Conservation (phyloP, 768 basidiomycete genomes). For the Royoungia palumana region DNA sequence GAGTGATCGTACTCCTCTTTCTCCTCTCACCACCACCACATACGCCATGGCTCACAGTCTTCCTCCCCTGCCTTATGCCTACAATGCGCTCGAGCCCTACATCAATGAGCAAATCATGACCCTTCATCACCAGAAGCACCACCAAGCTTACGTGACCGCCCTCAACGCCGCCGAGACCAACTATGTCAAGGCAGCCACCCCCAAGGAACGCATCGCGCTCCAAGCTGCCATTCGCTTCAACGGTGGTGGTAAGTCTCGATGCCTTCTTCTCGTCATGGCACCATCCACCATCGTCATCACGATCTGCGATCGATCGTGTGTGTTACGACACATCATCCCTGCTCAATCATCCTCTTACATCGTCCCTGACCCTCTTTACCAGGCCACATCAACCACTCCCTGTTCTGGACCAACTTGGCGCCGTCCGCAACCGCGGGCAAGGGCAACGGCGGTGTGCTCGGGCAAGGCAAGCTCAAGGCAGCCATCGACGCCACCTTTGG, state of each 20-base stretch:
- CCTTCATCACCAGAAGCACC: conserved; percentile 93
- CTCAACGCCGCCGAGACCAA: conserved; percentile 86
- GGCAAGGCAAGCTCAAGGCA: conserved; percentile 60
- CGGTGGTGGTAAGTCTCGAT: conserved; percentile 83
- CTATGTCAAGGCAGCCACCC: conserved; percentile 61
- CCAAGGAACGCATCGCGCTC: conserved; percentile 82
- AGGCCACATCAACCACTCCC: conserved; percentile 90
- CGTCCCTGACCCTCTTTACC: conserved; percentile 1
- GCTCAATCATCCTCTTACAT: not conserved
- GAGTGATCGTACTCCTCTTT: conserved; percentile 8
- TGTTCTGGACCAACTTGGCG: conserved; percentile 95
- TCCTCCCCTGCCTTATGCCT: conserved; percentile 72
- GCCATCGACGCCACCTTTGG: conserved; percentile 67
- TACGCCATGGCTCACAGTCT: conserved; percentile 49
- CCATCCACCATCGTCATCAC: conserved; percentile 13
- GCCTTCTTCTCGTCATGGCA: not conserved
- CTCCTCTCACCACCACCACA: conserved; percentile 5
- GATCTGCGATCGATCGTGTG: conserved; percentile 6
- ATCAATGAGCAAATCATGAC: conserved; percentile 91
- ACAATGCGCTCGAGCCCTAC: conserved; percentile 92
- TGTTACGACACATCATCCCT: not conserved
- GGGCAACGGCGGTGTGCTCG: conserved; percentile 58
- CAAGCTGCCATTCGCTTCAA: conserved; percentile 95
- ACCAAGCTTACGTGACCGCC: conserved; percentile 90
- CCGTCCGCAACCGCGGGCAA: conserved; percentile 51